These are phyloP conservation scores for Malbranchea cinnamomea DNA, from an alignment of 2,329 filamentous ascomycete genomes.

Conservation along the genomic window DNA sequence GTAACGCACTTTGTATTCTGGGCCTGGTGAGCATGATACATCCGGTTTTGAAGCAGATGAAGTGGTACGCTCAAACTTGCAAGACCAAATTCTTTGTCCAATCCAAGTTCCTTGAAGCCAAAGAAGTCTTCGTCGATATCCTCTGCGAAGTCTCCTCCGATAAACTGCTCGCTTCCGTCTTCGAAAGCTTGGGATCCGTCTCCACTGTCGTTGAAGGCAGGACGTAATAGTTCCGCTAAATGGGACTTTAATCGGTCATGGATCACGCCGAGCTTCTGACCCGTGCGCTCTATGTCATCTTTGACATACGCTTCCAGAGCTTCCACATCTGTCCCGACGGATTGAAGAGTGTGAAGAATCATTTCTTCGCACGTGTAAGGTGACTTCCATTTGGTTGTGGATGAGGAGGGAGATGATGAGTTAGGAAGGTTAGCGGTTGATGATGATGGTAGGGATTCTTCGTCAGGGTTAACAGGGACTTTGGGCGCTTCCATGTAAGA, in stretches of 20 bases:
- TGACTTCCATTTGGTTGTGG: constrained; percentile 44
- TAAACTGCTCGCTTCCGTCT: constrained; percentile 92
- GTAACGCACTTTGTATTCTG: constrained; percentile 45
- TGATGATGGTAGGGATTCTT: constrained; percentile 22
- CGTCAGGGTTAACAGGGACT: constrained; percentile 39
- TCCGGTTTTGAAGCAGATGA: constrained; percentile 81
- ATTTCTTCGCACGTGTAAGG: constrained; percentile 74
- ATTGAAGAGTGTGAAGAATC: constrained; percentile 68
- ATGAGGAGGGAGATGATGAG: too few species aligned
- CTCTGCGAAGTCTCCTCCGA: constrained; percentile 92
- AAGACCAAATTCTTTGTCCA: constrained; percentile 80
- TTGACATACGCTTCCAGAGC: constrained; percentile 73
- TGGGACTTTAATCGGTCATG: constrained; percentile 93
- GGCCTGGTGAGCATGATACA: constrained; percentile 70
- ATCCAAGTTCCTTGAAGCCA: constrained; percentile 85
- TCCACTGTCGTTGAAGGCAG: constrained; percentile 66
- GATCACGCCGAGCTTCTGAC: constrained; percentile 62
- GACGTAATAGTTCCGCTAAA: constrained; percentile 81
- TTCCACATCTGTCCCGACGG: constrained; percentile 71
- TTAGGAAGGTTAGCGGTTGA: constrained; percentile 14
- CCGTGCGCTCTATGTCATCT: constrained; percentile 81
- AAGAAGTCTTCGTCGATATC: constrained; percentile 99
- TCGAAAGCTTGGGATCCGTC: constrained; percentile 88
- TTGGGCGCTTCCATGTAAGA: constrained; percentile 74
- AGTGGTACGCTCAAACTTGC: constrained; percentile 81